Base-by-base conservation (phyloP, 257 asterid species). In the Solanum microdontum region DNA sequence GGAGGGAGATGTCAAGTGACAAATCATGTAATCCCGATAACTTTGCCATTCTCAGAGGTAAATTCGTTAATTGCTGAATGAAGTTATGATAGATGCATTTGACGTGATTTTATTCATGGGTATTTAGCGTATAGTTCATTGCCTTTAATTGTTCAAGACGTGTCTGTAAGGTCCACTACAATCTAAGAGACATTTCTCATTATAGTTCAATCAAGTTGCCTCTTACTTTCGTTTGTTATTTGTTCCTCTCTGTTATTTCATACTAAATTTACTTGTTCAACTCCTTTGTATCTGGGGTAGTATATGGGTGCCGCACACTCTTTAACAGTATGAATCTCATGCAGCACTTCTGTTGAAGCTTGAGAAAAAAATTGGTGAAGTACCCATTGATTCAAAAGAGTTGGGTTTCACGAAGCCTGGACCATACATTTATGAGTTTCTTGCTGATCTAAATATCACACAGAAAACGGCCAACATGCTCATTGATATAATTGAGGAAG, bases 331-430 rank as follows among this genome's bases (percentile, higher is more conserved):
- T 93, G 90, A 77, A 91, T 68, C 92, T 91, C 86, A 28, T 90
- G 94, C 98, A 97, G 99, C 97, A 77, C 98, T 97, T 90, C 99
- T 97, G 89, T 90, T 91, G 93, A 95, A 95, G 95, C 97, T 97
- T 72, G 98, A 97, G 95, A 93, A 95, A 92, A 91, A 90, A 93
- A 95, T 97, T 89, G 94, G 94, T 36, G 97, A 94, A 89, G 94
- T 95, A 92, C 94, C 93, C 85, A 94, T 97, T 92, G 92, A 88
- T 85, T 95, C 99, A 88, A 97, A 93, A 90, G 99, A 95, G 79
- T 90, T 90, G 87, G 99, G 99, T 88, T 97, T 95, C 87, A 97
- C 99, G 48, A 97, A 90, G 93, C 93, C 96, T 24, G 99, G 99
- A 58, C 94, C 97, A 60, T 97, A 95, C 93, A 95, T 97, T 84